Evolutionary conservation across 1,284 basidiomycete species (phyloP), one percentile per base, ranked within the genome.

Genomic region (Malassezia sympodialis): DNA sequence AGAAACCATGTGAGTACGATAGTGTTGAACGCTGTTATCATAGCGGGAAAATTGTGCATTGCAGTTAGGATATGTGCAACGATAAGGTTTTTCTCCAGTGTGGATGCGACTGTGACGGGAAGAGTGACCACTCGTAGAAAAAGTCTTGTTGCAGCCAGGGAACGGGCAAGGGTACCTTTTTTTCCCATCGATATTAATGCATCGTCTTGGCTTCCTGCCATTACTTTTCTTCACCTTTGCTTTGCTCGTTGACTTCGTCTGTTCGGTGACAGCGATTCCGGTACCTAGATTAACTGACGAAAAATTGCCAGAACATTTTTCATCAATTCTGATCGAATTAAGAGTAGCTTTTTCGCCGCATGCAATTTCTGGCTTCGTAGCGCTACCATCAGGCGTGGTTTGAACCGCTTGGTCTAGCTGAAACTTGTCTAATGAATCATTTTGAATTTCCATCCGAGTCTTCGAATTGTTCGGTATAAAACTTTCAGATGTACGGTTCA

Each of bases 61-160:
- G 59, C 72, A 74, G 12, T 67, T 69, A 1, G 72, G 72, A 52
- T 70, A 74, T 17, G 70, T 68, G 59, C 72, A 74, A 5, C 63
- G 60, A 41, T 72, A 72, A 1, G 71, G 69, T 37, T 69, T 67
- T 51, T 65, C 63, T 23, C 67, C 69, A 8, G 87, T 88, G 76
- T 89, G 87, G 11, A 88, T 73, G 19, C 85, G 80, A 23, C 84
- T 81, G 72, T 89, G 87, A 45, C 87, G 80, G 0, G 87, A 84
- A 19, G 88, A 81, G 68, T 89, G 87, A 30, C 87, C 87, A 65
- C 83, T 84, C 40, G 87, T 89, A 49, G 85, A 86, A 76, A 89
- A 89, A 1, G 81, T 80, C 49, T 83, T 81, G 11, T 83, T 81
- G 67, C 84, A 86, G 7, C 80, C 82, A 2, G 75, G 63, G 30